Evolutionary conservation across 1,139 yeast genomes (phyloP), one percentile per base, ranked within the genome.

Genomic region (Hyphopichia pseudoburtonii): DNA sequence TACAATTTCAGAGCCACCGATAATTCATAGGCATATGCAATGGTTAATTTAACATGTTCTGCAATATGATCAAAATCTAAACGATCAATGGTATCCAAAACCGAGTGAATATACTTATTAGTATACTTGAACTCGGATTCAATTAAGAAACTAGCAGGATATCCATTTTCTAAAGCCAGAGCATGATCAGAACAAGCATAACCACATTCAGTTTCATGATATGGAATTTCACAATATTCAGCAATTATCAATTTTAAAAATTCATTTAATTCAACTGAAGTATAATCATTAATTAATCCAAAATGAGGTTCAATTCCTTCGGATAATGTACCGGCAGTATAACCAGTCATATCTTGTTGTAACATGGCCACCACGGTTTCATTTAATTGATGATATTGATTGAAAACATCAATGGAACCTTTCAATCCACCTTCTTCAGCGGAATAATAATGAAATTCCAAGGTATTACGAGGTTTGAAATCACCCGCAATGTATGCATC

Each of bases 291-390:
- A 43, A 89, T 80, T 34, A 90, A 71, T 11, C 96, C 97, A 51
- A 89, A 74, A 53, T 84, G 86, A 41, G 83, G 90, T 35, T 75
- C 77, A n/a, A 68, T 57, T 4, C 82, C 84, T 29, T 65, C 67
- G 34, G 76, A 80, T 18, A 69, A 52, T 17, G 82, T 64, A 34
- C 73, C 76, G 33, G 76, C 73, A 7, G 83, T 77, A 54, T 75
- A 89, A 0, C 97, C 97, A 1, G 97, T 87, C 97, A 90, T 90
- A 56, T 90, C 97, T 58, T 89, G 96, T 60, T 90, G 97, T 35
- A 90, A 70, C 89, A 89, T 84, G 5, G 90, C 90, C 25, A 82
- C 73, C 17, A 90, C 90, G 15, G 72, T 68, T 40, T 66, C 72
- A 28, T 69, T 67, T 2, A 62, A 48, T 9, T 57, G 52, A 17